Conservation (phyloP, 495 filamentous ascomycete species). For the Aspergillus kassunensis region DNA sequence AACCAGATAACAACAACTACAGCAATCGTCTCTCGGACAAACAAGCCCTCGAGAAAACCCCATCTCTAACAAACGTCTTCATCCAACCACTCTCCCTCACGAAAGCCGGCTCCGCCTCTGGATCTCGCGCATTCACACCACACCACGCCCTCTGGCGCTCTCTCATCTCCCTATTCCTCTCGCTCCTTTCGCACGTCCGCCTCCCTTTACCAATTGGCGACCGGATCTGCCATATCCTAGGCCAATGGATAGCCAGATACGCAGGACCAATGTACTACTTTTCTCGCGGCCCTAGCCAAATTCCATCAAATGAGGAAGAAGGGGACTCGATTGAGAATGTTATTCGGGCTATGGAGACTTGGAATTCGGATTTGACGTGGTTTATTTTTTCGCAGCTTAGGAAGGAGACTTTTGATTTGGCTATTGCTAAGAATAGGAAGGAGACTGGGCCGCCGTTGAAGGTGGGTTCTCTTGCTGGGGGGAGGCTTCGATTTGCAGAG, state of each 20-base stretch:
- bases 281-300: background rate
- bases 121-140: conserved; percentile 34
- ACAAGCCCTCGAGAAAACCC: background rate
- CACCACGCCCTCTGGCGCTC: conserved; percentile 37
- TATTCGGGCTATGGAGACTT: conserved; percentile 41
- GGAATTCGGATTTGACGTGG: conserved; percentile 47
- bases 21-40: too few relatives aligned
- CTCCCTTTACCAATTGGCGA: conserved; percentile 36
- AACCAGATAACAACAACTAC: background rate
- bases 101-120: conserved; percentile 12
- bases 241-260: conserved; percentile 36
- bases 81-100: conserved; percentile 24
- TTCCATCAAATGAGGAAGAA: conserved; percentile 2
- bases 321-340: conserved; percentile 27
- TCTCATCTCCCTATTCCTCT: conserved; percentile 38
- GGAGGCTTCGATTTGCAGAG: conserved; percentile 26
- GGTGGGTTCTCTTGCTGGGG: conserved; percentile 20
- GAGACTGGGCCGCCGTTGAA: conserved; percentile 8
- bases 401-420: background rate
- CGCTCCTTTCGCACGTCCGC: conserved; percentile 35
- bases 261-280: conserved; percentile 36
- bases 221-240: conserved; percentile 36
- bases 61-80: background rate
- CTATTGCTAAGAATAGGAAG: background rate
- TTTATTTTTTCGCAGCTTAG: conserved; percentile 34